Percentiles rank a stretch among this genome's conserved stretches.
phyloP scores from a whole-genome alignment of 192 early-diverging fungal species.

The Lobulomyces angularis region DNA sequence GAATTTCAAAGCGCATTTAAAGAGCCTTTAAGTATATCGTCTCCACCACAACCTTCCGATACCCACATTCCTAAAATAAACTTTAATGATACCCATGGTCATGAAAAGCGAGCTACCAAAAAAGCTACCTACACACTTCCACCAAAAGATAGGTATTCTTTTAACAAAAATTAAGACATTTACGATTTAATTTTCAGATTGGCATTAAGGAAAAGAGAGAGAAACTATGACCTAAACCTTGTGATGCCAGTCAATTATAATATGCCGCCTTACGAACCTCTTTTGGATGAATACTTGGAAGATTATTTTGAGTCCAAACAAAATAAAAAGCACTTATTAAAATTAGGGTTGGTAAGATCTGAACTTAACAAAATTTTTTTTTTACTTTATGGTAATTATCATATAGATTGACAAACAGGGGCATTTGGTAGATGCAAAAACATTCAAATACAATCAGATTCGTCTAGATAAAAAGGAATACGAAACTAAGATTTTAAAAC shows the following conservation, averaged over 20 bases:
- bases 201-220: no score
- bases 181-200: no score
- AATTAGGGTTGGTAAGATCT: constrained; percentile 29
- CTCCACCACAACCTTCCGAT: no score
- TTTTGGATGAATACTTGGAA: constrained; percentile 34
- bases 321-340: constrained; percentile 25
- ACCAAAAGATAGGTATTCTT: no score
- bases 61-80: no score
- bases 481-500: constrained; percentile 17
- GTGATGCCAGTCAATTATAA: background rate
- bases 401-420: constrained; percentile 32
- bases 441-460: constrained; percentile 42
- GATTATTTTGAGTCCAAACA: constrained; percentile 43
- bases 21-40: no score
- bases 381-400: background rate
- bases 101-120: no score
- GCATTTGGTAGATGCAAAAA: constrained; percentile 25
- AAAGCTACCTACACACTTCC: no score
- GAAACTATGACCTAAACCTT: background rate
- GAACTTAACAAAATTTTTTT: background rate
- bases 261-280: constrained; percentile 30
- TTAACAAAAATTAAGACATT: no score
- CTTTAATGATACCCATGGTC: no score
- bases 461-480: constrained; percentile 26
- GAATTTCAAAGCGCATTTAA: no score